Base-by-base conservation (phyloP, 345 rosid species). In the Salix purpurea region DNA sequence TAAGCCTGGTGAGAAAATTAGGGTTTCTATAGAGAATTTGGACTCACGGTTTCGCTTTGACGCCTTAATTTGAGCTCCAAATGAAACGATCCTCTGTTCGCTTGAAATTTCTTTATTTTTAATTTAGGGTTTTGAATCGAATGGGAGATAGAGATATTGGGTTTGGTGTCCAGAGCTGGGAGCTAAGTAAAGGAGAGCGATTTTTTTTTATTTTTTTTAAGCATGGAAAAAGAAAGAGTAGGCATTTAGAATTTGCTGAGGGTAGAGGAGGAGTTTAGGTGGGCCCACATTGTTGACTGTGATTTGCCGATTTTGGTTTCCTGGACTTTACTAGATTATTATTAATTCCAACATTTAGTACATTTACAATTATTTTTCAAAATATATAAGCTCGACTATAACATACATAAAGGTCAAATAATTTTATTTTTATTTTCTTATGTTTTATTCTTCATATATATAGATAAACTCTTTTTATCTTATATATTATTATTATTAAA, bases 21-120 rank as follows among this genome's bases (percentile, higher is more conserved):
- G 90, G 96, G 90, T 80, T 88, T 82, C 48, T 13, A 72, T 40
- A 76, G 42, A 77, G 79, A 72, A 40, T 24, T 46, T 26, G 54
- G 74, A 84, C 91, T 81, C 80, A 85, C 92, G 75, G 71, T 58
- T 75, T 70, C 50, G 76, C n/a, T 7, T 32, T 37, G 69, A 72
- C 60, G 66, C 86, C 84, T 76, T 74, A 58, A 70, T 62, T 12
- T 71, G 76, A 79, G 86, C 85, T 80, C 69, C 71, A 70, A 81
- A 74, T 5, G 28, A 9, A 56, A 56, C 79, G 83, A 86, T 78
- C 71, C 6, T 10, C 44, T 11, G 7, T 1, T 26, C 23, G 52
- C 30, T 40, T 48, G 28, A 30, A 16, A 34, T 4, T 8, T 56
- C 23, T 10, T 80, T 48, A 77, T 8, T n/a, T 56, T 56, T 56